Base-by-base conservation (phyloP, 2,329 filamentous ascomycete genomes). In the Aspergillus ruber region DNA sequence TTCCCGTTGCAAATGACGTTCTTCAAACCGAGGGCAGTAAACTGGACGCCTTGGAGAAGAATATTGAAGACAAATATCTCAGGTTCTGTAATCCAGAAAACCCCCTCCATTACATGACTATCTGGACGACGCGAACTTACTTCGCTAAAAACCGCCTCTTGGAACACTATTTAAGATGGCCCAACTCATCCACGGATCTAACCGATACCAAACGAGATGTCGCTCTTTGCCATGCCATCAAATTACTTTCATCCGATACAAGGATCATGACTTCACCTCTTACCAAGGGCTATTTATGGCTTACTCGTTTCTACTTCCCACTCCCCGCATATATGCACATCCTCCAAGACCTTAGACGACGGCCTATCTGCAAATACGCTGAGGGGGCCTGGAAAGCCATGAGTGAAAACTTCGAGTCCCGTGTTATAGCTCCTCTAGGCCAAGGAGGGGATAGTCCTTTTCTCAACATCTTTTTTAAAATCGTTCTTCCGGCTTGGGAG, bases 141-240 rank as follows among this genome's bases (percentile, higher is more conserved):
- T 47, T 84, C 3, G 74, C 79, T 0, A 80, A 74, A 55, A 62
- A 51, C 41, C 72, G 68, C 1, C 70, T 85, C 0, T 48, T 82
- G 43, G 74, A 80, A 43, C 64, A 76, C 47, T 74, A 76, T 47
- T 65, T 68, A 0, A 63, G 20, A 40, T 55, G 58, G 1, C 47
- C 59, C 0, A 29, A 29, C 10, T 12, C 25, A 12, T 43, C 56
- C 0, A 41, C 40, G 3, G 48, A 53, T 0, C 60, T 62, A 21
- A 64, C 62, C 0, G 65, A 69, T 0, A 43, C 46, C 1, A 55
- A 64, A 45, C 62, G 61, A 7, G 60, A 70, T 39, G 44, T 50
- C 0, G 65, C 64, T 1, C 49, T 71, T 0, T 50, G 48, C 1
- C 43, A 64, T 45, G 67, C 67, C 0, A 38, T 69, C 1, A 50